Evolutionary conservation across 2,329 filamentous ascomycete species (phyloP).

Genomic region (Penicillium sclerotigenum): DNA sequence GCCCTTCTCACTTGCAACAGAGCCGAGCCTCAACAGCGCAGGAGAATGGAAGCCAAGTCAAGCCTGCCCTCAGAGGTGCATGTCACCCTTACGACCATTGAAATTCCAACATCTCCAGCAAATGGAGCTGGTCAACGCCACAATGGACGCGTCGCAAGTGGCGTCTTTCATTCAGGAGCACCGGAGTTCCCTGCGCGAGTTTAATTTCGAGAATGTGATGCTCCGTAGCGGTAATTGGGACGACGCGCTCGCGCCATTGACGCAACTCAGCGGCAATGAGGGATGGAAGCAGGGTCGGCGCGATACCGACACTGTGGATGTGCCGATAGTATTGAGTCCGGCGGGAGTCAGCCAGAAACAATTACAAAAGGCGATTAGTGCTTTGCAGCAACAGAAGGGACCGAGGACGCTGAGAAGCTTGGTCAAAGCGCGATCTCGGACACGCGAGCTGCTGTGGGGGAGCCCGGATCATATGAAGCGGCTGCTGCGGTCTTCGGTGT

Average conservation of each 20-base stretch:
- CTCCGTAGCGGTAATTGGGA: slow-evolving; percentile 75
- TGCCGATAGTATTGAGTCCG: slow-evolving; percentile 38
- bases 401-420: slow-evolving; percentile 7
- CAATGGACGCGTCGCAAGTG: neutral
- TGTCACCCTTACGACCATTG: slow-evolving; percentile 51
- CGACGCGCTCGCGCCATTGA: slow-evolving; percentile 72
- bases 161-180: slow-evolving; percentile 66
- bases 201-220: slow-evolving; percentile 74
- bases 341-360: slow-evolving; percentile 20
- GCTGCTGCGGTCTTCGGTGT: slow-evolving; percentile 25
- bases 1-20: slow-evolving; percentile 66
- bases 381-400: slow-evolving; percentile 20
- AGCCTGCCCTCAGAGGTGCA: neutral
- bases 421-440: slow-evolving; percentile 25
- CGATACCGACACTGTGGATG: slow-evolving; percentile 33
- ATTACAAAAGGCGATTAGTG: slow-evolving; percentile 28
- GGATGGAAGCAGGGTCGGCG: slow-evolving; percentile 39
- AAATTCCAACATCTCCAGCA: slow-evolving; percentile 48
- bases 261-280: slow-evolving; percentile 36
- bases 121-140: neutral
- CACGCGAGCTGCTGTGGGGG: slow-evolving; percentile 28
- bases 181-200: slow-evolving; percentile 66
- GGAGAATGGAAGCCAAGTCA: slow-evolving; percentile 34
- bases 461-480: slow-evolving; percentile 35
- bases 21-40: slow-evolving; percentile 62